Base-by-base conservation (phyloP, 2,329 filamentous ascomycete genomes). In the Juglanconis oblonga region DNA sequence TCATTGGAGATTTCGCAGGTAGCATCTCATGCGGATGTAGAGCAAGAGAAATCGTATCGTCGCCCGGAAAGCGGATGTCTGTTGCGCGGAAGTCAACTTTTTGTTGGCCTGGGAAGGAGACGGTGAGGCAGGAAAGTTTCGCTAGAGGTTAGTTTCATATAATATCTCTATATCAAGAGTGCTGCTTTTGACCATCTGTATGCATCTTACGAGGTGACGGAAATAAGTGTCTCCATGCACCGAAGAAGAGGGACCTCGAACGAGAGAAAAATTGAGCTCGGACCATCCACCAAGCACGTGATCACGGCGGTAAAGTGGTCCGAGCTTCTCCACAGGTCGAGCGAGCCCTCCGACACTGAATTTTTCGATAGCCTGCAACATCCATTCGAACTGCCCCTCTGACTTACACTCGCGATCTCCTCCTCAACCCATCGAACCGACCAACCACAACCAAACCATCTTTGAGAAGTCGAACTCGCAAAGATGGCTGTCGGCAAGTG, bases 401-500 rank as follows among this genome's bases (percentile, higher is more conserved):
- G 57, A 52, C 57, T 49, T 48, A 66, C 67, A 70, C 66, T 67
- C 66, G 67, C 68, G 68, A 67, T 69, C 68, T 68, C 54, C 51
- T 24, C 24, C 24, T 24, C 24, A 24, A 24, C 58, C 50, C 55
- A 56, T 59, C 57, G 49, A 50, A 45, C 61, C 52, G 58, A 71
- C 71, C 74, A 76, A 77, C 74, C 71, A 74, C 73, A 67, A 69
- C 68, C 65, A 67, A 73, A 73, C 76, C 75, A 71, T 71, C 70
- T 68, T 71, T 71, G 73, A 74, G 74, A 62, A 78, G 72, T 74
- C 74, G 73, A 74, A 76, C 75, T 78, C 78, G 76, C 80, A 80
- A 83, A 76, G 74, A 84, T 84, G 81, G 81, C 81, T 76, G 81
- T 84, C 79, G 81, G 81, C 80, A 84, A 84, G 81, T 84, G 77